These are phyloP conservation scores for Aspergillus sp. DNA, from an alignment of 2,329 filamentous ascomycete species.

Conservation along the genomic window DNA sequence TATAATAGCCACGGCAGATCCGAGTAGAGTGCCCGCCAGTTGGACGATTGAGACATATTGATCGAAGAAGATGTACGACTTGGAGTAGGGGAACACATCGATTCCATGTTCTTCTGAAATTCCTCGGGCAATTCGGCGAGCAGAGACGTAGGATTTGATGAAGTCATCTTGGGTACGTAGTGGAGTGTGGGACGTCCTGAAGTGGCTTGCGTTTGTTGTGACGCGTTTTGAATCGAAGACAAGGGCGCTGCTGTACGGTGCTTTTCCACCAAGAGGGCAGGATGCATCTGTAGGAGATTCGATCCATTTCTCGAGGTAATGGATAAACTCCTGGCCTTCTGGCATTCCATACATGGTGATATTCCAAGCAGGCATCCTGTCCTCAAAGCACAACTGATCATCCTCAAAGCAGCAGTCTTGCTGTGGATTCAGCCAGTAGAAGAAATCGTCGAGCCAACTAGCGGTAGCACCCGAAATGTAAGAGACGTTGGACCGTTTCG, in stretches of 20 bases:
- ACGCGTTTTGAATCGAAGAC: slow-evolving; percentile 71
- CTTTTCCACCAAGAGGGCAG: slow-evolving; percentile 86
- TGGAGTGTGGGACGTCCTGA: slow-evolving; percentile 87
- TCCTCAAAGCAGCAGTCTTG: slow-evolving; percentile 76
- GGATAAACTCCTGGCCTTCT: slow-evolving; percentile 84
- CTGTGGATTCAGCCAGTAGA: slow-evolving; percentile 92
- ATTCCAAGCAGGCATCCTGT: slow-evolving; percentile 82
- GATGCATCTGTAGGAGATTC: slow-evolving; percentile 76
- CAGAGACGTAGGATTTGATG: slow-evolving; percentile 85
- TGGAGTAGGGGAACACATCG: slow-evolving; percentile 92
- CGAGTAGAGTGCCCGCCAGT: slow-evolving; percentile 78
- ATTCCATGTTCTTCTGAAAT: slow-evolving; percentile 73
- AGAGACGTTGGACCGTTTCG: slow-evolving; percentile 84
- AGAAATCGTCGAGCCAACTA: slow-evolving; percentile 96
- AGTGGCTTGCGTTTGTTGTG: slow-evolving; percentile 81
- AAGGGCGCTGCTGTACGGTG: slow-evolving; percentile 83
- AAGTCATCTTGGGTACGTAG: slow-evolving; percentile 89
- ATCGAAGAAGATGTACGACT: slow-evolving; percentile 99
- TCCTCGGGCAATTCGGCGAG: slow-evolving; percentile 81
- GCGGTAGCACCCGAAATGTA: slow-evolving; percentile 88
- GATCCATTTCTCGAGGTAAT: slow-evolving; percentile 85
- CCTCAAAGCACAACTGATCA: slow-evolving; percentile 75
- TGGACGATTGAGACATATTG: slow-evolving; percentile 87
- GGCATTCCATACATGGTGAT: slow-evolving; percentile 90
- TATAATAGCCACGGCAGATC: slow-evolving; percentile 82